Evolutionary conservation across 2,329 filamentous ascomycete genomes (phyloP), one percentile per base, ranked within the genome.

Genomic region (Ceratocystiopsis minuta): DNA sequence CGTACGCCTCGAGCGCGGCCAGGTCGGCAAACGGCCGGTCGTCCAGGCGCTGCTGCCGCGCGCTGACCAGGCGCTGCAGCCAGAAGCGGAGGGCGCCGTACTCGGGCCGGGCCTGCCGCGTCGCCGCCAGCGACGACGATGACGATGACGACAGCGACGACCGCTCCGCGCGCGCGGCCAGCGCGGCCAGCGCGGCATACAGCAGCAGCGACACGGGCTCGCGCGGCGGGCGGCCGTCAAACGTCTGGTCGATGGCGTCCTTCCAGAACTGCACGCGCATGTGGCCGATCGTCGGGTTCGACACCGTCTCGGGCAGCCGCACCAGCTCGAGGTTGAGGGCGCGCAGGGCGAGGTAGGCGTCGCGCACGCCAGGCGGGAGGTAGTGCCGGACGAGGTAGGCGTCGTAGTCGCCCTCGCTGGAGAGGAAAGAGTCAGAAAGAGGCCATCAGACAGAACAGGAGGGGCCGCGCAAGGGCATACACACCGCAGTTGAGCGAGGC

Each of bases 211-310:
- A 88, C 36, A 95, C 83, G 17, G 90, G 90, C 57, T 98, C 87
- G 53, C 86, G 84, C 1, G 87, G 86, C 1, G 90, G 87, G 0
- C 67, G 65, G 31, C 80, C 81, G 12, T 47, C 43, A 46, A 95
- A 80, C 1, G 83, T 80, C 46, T 79, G 78, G 42, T 79, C 72
- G 40, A 98, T 65, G 5, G 83, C 76, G 52, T 96, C 87, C 39
- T 83, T 75, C 83, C 90, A 96, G 65, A 96, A 96, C 58, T 94
- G 84, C 60, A 94, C 79, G 49, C 90, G 85, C 68, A 96, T 76
- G 41, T 78, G 69, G 39, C 85, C 88, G 46, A 96, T 82, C 4
- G 79, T 80, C n/a, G 82, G 75, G 46, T 81, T 90, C 38, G 83
- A 90, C 16, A 90, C 87, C 13, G 82, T 76, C 60, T 96, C 88